phyloP scores from a whole-genome alignment of 306 rosid species.

The Rosa lucieae region DNA sequence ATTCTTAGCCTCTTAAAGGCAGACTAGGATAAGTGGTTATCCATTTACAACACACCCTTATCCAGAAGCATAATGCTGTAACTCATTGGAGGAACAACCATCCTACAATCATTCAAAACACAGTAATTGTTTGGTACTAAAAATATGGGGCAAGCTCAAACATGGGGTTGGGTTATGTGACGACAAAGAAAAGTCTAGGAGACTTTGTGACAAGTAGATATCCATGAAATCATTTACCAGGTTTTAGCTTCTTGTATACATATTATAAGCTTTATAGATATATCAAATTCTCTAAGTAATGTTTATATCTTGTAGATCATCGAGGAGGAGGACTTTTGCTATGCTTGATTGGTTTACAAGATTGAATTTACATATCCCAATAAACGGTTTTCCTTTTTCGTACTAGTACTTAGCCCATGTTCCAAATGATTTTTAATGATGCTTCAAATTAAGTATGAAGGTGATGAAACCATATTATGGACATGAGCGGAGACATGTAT shows the following conservation, averaged over 20 bases:
- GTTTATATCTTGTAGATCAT: not conserved
- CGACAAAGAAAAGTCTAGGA: conserved; percentile 26
- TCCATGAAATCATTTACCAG: conserved; percentile 29
- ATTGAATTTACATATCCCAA: conserved; percentile 20
- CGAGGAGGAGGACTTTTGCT: conserved; percentile 17
- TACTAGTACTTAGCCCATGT: not conserved
- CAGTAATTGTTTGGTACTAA: conserved; percentile 24
- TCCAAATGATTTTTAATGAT: not conserved
- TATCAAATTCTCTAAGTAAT: not conserved
- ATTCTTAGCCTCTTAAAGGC: conserved; percentile 12
- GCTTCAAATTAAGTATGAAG: not conserved
- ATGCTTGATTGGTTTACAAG: conserved; percentile 37
- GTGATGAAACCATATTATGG: not conserved
- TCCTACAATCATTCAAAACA: conserved; percentile 35
- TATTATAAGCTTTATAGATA: not conserved
- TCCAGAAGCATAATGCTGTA: conserved; percentile 32
- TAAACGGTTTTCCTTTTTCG: conserved; percentile 16
- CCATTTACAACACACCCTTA: conserved; percentile 16
- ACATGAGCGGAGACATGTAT: conserved; percentile 23
- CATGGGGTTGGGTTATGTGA: conserved; percentile 24
- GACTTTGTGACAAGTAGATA: not conserved
- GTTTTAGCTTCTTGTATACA: conserved; percentile 14
- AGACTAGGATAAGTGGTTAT: conserved; percentile 15
- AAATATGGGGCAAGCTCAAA: conserved; percentile 37
- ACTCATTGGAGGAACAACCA: conserved; percentile 44